These are phyloP conservation scores for Sphagnum magellanicum DNA, from an alignment of 228 moss, liverwort and hornwort genomes.

Conservation along the genomic window DNA sequence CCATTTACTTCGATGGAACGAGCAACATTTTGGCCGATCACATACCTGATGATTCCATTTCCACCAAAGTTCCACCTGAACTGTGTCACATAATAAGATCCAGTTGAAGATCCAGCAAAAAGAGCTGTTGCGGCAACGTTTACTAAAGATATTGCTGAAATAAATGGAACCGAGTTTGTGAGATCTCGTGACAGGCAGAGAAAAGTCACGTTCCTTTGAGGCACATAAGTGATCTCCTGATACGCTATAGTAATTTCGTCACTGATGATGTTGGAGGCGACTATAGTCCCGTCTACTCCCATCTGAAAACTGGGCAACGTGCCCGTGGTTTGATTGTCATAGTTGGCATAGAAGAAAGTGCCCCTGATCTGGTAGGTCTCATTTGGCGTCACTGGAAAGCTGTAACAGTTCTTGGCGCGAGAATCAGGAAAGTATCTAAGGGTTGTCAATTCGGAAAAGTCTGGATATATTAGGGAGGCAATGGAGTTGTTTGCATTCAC, in stretches of 20 bases:
- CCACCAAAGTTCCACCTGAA: no score
- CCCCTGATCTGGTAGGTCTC: neutral
- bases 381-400: neutral
- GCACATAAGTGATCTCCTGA: conserved; percentile 19
- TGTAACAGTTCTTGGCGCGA: conserved; percentile 1
- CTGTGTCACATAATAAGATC: no score
- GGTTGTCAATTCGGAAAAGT: conserved; percentile 12
- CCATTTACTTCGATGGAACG: no score
- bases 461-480: neutral
- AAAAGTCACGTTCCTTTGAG: conserved; percentile 13
- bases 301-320: conserved; percentile 3
- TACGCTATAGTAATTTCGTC: conserved; percentile 2
- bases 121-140: fast-evolving
- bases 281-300: conserved; percentile 18
- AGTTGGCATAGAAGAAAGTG: neutral
- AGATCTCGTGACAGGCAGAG: conserved; percentile 24
- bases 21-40: no score
- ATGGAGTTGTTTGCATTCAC: conserved; percentile 5
- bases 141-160: conserved; percentile 31
- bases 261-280: conserved; percentile 1
- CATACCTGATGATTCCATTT: no score
- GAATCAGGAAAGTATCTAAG: conserved; percentile 32
- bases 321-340: neutral
- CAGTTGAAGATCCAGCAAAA: no score
- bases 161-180: conserved; percentile 22